phyloP scores from a whole-genome alignment of 1,284 basidiomycete genomes.

The Austroboletus niveus region DNA sequence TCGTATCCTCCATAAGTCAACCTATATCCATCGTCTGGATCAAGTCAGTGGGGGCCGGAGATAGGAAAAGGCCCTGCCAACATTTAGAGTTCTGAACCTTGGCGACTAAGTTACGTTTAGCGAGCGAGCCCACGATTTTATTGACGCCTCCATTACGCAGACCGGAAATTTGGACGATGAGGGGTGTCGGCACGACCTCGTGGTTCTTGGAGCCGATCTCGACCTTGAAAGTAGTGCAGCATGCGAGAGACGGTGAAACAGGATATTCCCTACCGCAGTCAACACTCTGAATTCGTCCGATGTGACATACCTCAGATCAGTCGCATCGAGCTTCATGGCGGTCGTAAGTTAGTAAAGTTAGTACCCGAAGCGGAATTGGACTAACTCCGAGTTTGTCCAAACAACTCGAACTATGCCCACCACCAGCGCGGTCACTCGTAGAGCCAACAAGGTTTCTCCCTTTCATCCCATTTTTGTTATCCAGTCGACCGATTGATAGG shows the following conservation, averaged over 20 bases:
- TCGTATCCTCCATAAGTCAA: constrained; percentile 98
- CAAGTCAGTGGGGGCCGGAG: constrained; percentile 6
- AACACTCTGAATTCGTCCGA: constrained; percentile 94
- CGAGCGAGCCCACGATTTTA: constrained; percentile 87
- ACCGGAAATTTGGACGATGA: constrained; percentile 91
- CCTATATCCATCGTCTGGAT: constrained; percentile 91
- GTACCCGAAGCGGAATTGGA: too few species aligned
- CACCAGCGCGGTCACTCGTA: constrained; percentile 10
- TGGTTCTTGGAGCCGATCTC: constrained; percentile 99
- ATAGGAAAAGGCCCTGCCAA: constrained; percentile 36
- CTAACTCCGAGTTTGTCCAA: background rate
- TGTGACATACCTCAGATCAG: constrained; percentile 91
- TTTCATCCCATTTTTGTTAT: background rate
- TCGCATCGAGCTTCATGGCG: constrained; percentile 90
- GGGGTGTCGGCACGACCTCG: constrained; percentile 86
- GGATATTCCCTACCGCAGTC: constrained; percentile 66
- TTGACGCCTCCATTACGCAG: constrained; percentile 91
- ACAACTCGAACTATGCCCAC: background rate
- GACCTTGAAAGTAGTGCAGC: constrained; percentile 48
- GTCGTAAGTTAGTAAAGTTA: too few species aligned
- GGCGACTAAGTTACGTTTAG: constrained; percentile 89
- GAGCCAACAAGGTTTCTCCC: constrained; percentile 27
- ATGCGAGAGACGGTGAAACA: background rate
- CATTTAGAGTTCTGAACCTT: constrained; percentile 92
- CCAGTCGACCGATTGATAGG: constrained; percentile 13